phyloP scores from a whole-genome alignment of 164 flowering plant species.

The Amborella trichopoda region DNA sequence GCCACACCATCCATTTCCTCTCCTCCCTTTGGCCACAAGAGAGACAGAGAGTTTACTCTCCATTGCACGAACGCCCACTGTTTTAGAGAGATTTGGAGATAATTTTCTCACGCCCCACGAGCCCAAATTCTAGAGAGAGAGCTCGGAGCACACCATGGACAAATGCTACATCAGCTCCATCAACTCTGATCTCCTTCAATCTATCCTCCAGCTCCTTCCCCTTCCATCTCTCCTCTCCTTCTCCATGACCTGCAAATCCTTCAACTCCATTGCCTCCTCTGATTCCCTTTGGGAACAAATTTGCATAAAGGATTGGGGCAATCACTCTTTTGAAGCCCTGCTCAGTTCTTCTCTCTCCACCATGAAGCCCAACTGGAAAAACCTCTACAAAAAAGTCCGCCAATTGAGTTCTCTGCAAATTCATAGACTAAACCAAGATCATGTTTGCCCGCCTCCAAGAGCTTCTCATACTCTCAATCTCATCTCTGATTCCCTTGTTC shows the following conservation, averaged over 20 bases:
- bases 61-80: no score
- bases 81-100: no score
- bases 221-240: slow-evolving; percentile 60
- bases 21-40: no score
- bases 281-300: slow-evolving; percentile 69
- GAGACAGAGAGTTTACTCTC: no score
- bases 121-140: no score
- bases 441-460: slow-evolving; percentile 39
- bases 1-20: no score
- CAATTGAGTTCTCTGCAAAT: slow-evolving; percentile 43
- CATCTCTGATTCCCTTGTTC: slow-evolving; percentile 59
- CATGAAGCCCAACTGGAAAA: slow-evolving; percentile 42
- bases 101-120: no score
- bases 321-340: slow-evolving; percentile 37
- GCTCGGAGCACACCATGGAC: no score
- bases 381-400: slow-evolving; percentile 42
- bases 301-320: slow-evolving; percentile 71
- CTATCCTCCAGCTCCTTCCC: slow-evolving; percentile 74
- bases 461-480: slow-evolving; percentile 89
- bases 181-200: slow-evolving; percentile 48
- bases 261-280: slow-evolving; percentile 38
- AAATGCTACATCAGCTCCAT: slow-evolving; percentile 33
- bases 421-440: slow-evolving; percentile 23
- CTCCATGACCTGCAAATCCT: slow-evolving; percentile 59
- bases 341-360: slow-evolving; percentile 15